Percentiles rank a stretch among this genome's conserved stretches.
These are phyloP conservation scores for Setomelanomma holmii DNA, from an alignment of 2,329 filamentous ascomycete species.

Conservation along the genomic window DNA sequence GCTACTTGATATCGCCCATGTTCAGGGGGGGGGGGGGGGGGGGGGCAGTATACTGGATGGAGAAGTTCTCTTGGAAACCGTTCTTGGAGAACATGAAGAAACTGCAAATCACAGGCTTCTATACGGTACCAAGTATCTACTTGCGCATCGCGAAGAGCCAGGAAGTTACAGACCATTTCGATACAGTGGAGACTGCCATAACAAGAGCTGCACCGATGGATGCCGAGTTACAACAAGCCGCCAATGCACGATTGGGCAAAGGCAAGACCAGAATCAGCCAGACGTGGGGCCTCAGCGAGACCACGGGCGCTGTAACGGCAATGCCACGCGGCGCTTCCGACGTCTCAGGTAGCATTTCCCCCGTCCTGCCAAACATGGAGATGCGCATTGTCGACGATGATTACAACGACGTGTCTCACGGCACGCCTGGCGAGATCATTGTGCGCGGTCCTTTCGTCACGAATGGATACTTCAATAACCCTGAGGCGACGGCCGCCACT, in stretches of 20 bases:
- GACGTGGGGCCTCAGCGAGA: slow-evolving; percentile 66
- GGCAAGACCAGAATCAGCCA: slow-evolving; percentile 52
- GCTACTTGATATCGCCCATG: slow-evolving; percentile 51
- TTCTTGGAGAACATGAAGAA: slow-evolving; percentile 60
- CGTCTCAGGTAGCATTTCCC: background rate
- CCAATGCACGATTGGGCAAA: slow-evolving; percentile 55
- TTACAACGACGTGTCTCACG: slow-evolving; percentile 61
- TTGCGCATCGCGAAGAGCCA: slow-evolving; percentile 63
- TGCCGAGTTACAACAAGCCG: slow-evolving; percentile 58
- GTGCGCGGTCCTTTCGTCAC: slow-evolving; percentile 79
- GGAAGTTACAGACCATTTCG: slow-evolving; percentile 62
- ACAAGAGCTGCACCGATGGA: slow-evolving; percentile 64
- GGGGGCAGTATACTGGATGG: slow-evolving; percentile 64
- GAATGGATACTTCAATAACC: slow-evolving; percentile 74
- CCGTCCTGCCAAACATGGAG: slow-evolving; percentile 4
- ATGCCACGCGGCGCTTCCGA: background rate
- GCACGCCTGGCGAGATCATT: slow-evolving; percentile 63
- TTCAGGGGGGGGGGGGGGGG: slow-evolving; percentile 29
- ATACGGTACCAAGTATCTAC: slow-evolving; percentile 66
- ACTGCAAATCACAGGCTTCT: slow-evolving; percentile 60
- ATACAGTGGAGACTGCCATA: slow-evolving; percentile 54
- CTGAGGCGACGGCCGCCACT: slow-evolving; percentile 65
- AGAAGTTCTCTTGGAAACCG: slow-evolving; percentile 60
- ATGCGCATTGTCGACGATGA: slow-evolving; percentile 21
- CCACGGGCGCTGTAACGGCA: slow-evolving; percentile 29